Percentiles rank a stretch among this genome's conserved stretches.
Evolutionary conservation across 2,329 filamentous ascomycete genomes (phyloP).

Genomic region (Clarireedia sp.): DNA sequence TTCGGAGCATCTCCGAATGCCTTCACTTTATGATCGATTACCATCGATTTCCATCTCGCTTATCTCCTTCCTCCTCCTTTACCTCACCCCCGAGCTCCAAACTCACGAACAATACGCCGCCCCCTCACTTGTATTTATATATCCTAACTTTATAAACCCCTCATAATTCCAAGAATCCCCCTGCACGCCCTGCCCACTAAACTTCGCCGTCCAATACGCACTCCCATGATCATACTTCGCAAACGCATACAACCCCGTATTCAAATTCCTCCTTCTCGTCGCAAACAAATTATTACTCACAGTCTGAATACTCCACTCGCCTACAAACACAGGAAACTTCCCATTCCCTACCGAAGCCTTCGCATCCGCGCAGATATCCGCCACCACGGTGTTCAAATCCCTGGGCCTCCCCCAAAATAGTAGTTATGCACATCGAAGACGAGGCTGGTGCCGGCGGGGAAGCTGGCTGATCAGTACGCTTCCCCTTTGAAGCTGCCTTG

Average conservation of each 20-base stretch:
- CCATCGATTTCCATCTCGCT: too few relatives aligned
- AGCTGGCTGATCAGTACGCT: slow-evolving; percentile 26
- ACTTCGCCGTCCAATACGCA: slow-evolving; percentile 26
- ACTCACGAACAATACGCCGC: too few relatives aligned
- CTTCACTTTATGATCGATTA: too few relatives aligned
- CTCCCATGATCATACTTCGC: slow-evolving; percentile 29
- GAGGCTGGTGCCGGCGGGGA: slow-evolving; percentile 9
- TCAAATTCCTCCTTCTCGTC: slow-evolving; percentile 24
- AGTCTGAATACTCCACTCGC: slow-evolving; percentile 31
- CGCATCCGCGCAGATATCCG: slow-evolving; percentile 25
- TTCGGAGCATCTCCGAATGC: too few relatives aligned
- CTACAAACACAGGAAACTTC: slow-evolving; percentile 31
- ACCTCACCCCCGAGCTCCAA: too few relatives aligned
- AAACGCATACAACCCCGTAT: slow-evolving; percentile 30
- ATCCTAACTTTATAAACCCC: too few relatives aligned
- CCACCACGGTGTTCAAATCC: slow-evolving; percentile 9
- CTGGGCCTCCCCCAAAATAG: neutral
- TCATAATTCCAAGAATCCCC: neutral
- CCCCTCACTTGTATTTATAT: too few relatives aligned
- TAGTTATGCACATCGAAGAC: slow-evolving; percentile 11
- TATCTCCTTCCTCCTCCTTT: too few relatives aligned
- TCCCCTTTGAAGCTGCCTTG: slow-evolving; percentile 27
- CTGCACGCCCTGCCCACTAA: slow-evolving; percentile 3
- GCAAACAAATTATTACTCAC: slow-evolving; percentile 29
- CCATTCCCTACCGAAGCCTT: slow-evolving; percentile 14